These are phyloP conservation scores for Naegleria lovaniensis DNA, from an alignment of 208 protist genomes.

Conservation along the genomic window DNA sequence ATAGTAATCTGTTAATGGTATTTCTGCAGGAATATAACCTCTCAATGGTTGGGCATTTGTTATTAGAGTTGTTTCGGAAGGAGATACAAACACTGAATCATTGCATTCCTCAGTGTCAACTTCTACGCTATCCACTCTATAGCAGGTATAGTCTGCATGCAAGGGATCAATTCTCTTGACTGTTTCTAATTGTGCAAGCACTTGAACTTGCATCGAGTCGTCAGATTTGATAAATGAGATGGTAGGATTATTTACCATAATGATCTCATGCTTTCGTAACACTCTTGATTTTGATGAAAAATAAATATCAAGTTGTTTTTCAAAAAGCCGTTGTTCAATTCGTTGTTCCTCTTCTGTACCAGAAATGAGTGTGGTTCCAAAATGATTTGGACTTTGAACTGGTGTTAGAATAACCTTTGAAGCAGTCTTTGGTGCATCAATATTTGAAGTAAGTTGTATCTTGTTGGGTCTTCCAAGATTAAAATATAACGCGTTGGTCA, in stretches of 20 bases:
- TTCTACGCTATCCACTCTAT: neutral
- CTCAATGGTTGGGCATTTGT: neutral
- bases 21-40: neutral
- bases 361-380: neutral
- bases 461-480: neutral
- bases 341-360: neutral
- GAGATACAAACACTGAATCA: neutral
- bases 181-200: neutral
- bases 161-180: neutral
- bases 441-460: neutral
- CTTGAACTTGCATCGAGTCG: neutral
- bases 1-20: neutral
- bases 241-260: neutral
- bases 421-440: neutral
- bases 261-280: neutral
- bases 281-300: neutral
- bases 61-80: neutral
- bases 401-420: neutral
- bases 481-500: neutral
- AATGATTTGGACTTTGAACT: constrained; percentile 4
- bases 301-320: neutral
- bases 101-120: neutral
- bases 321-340: neutral
- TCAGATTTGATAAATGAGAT: neutral
- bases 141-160: neutral